These are phyloP conservation scores for Globisporangium solare DNA, from an alignment of 352 stramenopile species.

Conservation along the genomic window DNA sequence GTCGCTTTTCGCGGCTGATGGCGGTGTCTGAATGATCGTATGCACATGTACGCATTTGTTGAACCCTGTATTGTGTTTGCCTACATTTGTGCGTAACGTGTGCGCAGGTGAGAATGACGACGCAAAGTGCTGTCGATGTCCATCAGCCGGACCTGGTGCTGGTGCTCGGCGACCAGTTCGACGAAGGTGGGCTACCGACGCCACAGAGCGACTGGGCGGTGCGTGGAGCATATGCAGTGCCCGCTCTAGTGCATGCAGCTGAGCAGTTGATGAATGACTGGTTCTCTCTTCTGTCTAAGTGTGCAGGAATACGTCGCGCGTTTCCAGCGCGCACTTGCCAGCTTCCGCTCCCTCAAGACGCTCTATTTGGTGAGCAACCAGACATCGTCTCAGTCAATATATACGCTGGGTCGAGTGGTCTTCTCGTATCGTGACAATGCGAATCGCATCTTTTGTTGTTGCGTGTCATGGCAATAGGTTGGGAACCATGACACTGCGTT, in stretches of 20 bases:
- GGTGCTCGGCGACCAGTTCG: constrained; percentile 68
- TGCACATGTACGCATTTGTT: no score
- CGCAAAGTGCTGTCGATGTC: constrained; percentile 36
- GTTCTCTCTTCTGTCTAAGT: not conserved
- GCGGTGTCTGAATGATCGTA: no score
- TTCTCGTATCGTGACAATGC: not conserved
- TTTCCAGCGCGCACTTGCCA: constrained; percentile 40
- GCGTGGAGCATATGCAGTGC: not conserved
- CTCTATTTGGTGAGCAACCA: constrained; percentile 41
- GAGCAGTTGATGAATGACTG: not conserved
- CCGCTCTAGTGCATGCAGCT: not conserved
- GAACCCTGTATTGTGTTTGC: no score
- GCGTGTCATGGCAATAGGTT: constrained; percentile 22
- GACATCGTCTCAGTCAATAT: no score
- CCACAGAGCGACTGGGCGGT: constrained; percentile 46
- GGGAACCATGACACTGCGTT: constrained; percentile 81
- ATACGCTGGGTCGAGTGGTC: not conserved
- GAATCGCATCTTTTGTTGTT: not conserved
- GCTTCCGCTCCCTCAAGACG: constrained; percentile 34
- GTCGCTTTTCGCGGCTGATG: not conserved
- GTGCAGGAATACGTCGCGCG: constrained; percentile 42
- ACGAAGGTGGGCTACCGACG: constrained; percentile 62
- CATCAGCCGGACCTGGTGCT: constrained; percentile 55
- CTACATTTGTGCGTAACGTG: not conserved
- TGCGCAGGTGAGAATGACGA: constrained; percentile 27